phyloP scores from a whole-genome alignment of 306 rosid genomes.

The Mucuna pruriens region DNA sequence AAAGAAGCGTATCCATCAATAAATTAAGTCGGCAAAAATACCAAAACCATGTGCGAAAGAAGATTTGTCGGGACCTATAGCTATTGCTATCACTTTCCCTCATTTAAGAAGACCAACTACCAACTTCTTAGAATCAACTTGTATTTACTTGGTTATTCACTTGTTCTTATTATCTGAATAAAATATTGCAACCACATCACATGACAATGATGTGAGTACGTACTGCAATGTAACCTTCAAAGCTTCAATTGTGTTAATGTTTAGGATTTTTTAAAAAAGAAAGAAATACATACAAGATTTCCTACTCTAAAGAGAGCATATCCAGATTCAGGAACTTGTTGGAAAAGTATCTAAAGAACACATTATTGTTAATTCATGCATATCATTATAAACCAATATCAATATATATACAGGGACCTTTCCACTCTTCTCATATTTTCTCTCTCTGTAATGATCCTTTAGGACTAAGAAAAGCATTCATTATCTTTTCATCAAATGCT shows the following conservation, averaged over 20 bases:
- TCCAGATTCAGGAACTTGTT: not conserved
- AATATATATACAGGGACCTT: not conserved
- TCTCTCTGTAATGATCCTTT: not conserved
- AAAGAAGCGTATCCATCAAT: too few relatives aligned
- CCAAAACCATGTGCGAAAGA: slow-evolving; percentile 37
- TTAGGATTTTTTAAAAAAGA: not conserved
- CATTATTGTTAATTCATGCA: not conserved
- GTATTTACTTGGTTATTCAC: slow-evolving; percentile 8
- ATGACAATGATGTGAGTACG: slow-evolving; percentile 5
- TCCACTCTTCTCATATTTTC: not conserved
- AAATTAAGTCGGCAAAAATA: slow-evolving; percentile 24
- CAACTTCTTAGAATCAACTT: slow-evolving; percentile 36
- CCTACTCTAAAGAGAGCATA: not conserved
- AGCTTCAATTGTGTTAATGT: not conserved
- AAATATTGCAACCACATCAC: not conserved
- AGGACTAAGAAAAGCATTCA: not conserved
- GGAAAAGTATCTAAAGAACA: not conserved
- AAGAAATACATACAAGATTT: not conserved
- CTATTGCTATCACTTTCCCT: slow-evolving; percentile 17
- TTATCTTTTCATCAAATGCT: not conserved
- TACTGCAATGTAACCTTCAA: not conserved
- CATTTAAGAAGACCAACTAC: slow-evolving; percentile 41
- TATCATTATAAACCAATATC: not conserved
- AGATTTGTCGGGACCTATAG: slow-evolving; percentile 13
- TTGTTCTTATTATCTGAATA: not conserved